Conservation (phyloP, 176 grass and related monocot genomes). For the Cocos nucifera region DNA sequence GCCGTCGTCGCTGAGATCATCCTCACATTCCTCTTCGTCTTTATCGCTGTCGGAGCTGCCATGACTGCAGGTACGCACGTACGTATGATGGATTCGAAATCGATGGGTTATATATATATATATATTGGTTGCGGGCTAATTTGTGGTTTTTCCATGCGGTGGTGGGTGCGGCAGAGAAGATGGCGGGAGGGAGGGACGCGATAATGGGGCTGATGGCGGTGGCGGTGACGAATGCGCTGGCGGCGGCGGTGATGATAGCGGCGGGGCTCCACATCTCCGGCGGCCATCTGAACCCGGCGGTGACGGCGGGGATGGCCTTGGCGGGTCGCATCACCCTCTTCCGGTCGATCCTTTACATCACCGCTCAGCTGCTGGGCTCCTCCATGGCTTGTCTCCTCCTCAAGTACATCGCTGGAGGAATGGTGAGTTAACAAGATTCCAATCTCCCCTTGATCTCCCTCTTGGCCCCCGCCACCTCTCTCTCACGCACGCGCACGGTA, state of each 20-base stretch:
- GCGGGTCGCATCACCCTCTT: slow-evolving; percentile 67
- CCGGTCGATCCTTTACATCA: slow-evolving; percentile 50
- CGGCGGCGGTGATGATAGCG: slow-evolving; percentile 60
- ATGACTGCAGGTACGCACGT: slow-evolving; percentile 59
- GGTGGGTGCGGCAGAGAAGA: slow-evolving; percentile 26
- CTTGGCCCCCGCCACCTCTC: too few species aligned
- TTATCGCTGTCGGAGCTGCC: slow-evolving; percentile 59
- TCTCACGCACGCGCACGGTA: too few species aligned
- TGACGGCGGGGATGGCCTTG: slow-evolving; percentile 54
- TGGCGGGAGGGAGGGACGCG: slow-evolving; percentile 42
- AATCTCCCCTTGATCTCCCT: too few species aligned
- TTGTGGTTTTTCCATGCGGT: too few species aligned
- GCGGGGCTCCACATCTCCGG: slow-evolving; percentile 81
- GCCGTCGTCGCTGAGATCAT: slow-evolving; percentile 60
- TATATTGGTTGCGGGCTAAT: too few species aligned
- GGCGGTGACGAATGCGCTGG: slow-evolving; percentile 53
- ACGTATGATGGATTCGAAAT: too few species aligned
- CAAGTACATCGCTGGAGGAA: slow-evolving; percentile 37
- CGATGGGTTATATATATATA: too few species aligned
- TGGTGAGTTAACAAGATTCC: neutral
- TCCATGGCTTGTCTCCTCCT: slow-evolving; percentile 60
- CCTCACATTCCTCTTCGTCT: slow-evolving; percentile 93
- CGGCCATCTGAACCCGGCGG: slow-evolving; percentile 79
- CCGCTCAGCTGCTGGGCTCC: slow-evolving; percentile 53
- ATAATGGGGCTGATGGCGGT: slow-evolving; percentile 65